These are phyloP conservation scores for Backusella parvicylindrica DNA, from an alignment of 192 early-diverging fungal genomes.

Conservation along the genomic window DNA sequence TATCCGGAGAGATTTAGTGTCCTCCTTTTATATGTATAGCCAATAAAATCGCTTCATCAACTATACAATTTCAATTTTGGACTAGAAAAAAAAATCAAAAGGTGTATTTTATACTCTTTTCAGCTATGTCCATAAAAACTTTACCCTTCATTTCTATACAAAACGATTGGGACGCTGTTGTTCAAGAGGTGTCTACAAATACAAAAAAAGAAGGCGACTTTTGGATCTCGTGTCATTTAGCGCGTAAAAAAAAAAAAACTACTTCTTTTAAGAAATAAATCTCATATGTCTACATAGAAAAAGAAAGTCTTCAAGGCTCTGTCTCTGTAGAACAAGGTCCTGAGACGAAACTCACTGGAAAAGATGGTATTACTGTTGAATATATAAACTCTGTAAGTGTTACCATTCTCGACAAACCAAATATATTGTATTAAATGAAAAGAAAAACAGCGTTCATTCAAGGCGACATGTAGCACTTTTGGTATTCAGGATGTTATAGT, in stretches of 20 bases:
- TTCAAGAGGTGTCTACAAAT: constrained; percentile 36
- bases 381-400: constrained; percentile 38
- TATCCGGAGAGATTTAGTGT: no score
- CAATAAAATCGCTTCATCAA: no score
- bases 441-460: constrained; percentile 38
- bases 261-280: not conserved
- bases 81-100: no score
- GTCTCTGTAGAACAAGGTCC: constrained; percentile 28
- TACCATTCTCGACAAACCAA: not conserved
- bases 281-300: constrained; percentile 25
- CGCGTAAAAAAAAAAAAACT: constrained; percentile 24
- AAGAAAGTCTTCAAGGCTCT: constrained; percentile 40
- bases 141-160: constrained; percentile 44
- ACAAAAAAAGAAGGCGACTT: constrained; percentile 35
- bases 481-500: constrained; percentile 30
- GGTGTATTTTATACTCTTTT: no score
- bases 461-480: constrained; percentile 29
- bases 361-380: constrained; percentile 39
- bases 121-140: not conserved
- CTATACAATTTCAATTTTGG: no score
- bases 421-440: not conserved
- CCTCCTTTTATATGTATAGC: no score
- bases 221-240: constrained; percentile 49
- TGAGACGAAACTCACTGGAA: constrained; percentile 27
- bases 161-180: constrained; percentile 47